Evolutionary conservation across 2,329 filamentous ascomycete genomes (phyloP), one percentile per base, ranked within the genome.

Genomic region (Hypoxylon sp.): DNA sequence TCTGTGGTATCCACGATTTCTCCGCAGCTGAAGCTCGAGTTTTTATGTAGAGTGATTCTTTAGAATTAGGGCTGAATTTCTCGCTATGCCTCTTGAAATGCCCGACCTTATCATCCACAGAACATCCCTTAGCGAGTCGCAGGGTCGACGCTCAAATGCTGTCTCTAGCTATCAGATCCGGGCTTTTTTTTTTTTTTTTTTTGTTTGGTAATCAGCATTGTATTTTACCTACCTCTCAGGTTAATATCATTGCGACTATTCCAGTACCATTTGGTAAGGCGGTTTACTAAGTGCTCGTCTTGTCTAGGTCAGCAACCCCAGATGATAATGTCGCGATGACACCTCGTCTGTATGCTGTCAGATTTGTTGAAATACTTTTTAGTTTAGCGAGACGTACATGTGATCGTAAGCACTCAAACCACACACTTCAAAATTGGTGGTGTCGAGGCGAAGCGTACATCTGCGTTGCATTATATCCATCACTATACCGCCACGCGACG

Each of bases 391-490:
- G 11, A 12, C 25, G 17, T 25, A 32, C 37, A n/a, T n/a, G n/a
- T 29, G 16, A 29, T 40, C 27, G 34, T 52, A 52, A 52, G 53
- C 43, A 49, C 47, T 30, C 38, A 42, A 56, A 42, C 34, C 25
- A 13, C 23, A 46, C 15, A 41, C 25, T 42, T n/a, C n/a, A n/a
- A n/a, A n/a, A 2, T 30, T 34, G 16, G 21, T 27, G 15, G 27
- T 35, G 17, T 34, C 27, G 26, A 50, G 34, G 15, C 11, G 16
- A 20, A 27, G 8, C 20, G 31, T 16, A 12, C 41, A 16, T 23
- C 13, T 16, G 20, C 12, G 15, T 38, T 26, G 15, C 25, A 12
- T 46, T 43, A 16, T 36, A 38, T 38, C 25, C 27, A 15, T 45
- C 17, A n/a, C n/a, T n/a, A 3, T 25, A 40, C 34, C 35, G n/a